Evolutionary conservation across 2,329 filamentous ascomycete species (phyloP), one percentile per base, ranked within the genome.

Genomic region (Pseudocercospora macadamiae): DNA sequence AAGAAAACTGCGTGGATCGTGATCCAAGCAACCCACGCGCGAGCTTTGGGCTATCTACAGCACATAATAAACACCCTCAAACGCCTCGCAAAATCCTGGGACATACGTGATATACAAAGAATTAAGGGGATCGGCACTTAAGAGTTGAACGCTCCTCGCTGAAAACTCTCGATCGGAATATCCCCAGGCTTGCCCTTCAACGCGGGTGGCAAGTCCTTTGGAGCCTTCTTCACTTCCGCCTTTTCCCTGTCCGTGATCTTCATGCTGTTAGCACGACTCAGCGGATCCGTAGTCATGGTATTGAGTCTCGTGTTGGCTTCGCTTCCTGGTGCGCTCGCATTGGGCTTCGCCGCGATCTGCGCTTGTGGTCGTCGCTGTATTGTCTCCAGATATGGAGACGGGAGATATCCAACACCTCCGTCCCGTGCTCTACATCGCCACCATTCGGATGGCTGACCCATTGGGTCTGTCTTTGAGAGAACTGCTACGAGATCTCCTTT

Each of bases 401-500:
- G 95, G 4, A 99, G 82, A 72, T 97, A 99, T 6, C 95, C 95
- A 68, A 96, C 88, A 23, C 91, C 84, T 45, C 92, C 93, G 72
- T 97, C 92, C 61, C 95, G 84, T 12, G 93, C 89, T 55, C 95
- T 85, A 76, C 96, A 99, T 65, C 89, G 87, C 95, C 95, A 99
- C 95, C 95, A 99, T 72, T 99, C 93, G 53, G 90, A 95, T 3
- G 91, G 86, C 68, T 95, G 92, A 42, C 95, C 95, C 71, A 93
- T 85, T 0, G 95, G 95, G 70, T 99, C 95, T 16, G 86, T 89
- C 79, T 97, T 97, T 79, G 88, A 89, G 55, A 99, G 83, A 1
- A 99, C 92, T 23, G 95, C 95, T 14, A 99, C 93, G 54, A 97
- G 86, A 68, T 99, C 95, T 60, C 93, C 93, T 80, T 96, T 97